Conservation (phyloP, 805 yeast genomes). For the Brettanomyces sp. region DNA sequence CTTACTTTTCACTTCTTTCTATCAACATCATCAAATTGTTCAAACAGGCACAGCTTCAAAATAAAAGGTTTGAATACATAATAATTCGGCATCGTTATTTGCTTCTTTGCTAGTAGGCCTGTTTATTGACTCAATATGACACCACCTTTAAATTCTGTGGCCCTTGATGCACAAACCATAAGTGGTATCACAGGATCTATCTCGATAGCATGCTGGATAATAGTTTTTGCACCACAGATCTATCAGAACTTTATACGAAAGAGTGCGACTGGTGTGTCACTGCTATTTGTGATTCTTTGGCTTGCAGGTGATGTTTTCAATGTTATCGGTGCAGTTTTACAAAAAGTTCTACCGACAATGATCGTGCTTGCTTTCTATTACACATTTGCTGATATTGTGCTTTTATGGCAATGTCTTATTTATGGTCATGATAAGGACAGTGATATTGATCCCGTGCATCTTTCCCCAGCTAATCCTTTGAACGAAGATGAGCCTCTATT, state of each 20-base stretch:
- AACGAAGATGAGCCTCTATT: constrained; percentile 53
- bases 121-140: constrained; percentile 27
- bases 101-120: too few relatives aligned
- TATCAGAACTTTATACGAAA: constrained; percentile 83
- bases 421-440: constrained; percentile 53
- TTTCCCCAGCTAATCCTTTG: constrained; percentile 84
- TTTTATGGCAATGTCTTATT: constrained; percentile 72
- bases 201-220: constrained; percentile 95
- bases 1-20: too few relatives aligned
- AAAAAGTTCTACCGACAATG: constrained; percentile 92
- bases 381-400: constrained; percentile 80
- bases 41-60: too few relatives aligned
- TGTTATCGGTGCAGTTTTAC: constrained; percentile 82
- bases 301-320: constrained; percentile 89
- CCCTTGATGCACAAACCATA: constrained; percentile 58
- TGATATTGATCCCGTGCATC: constrained; percentile 61
- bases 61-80: too few relatives aligned
- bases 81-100: too few relatives aligned
- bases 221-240: constrained; percentile 94
- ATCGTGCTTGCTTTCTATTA: constrained; percentile 85
- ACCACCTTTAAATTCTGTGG: constrained; percentile 60
- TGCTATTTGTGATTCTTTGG: constrained; percentile 84
- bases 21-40: too few relatives aligned
- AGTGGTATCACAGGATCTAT: constrained; percentile 80
- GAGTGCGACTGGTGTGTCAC: constrained; percentile 82